phyloP scores from a whole-genome alignment of 2,329 filamentous ascomycete species.

The Bipolaris sorokiniana region DNA sequence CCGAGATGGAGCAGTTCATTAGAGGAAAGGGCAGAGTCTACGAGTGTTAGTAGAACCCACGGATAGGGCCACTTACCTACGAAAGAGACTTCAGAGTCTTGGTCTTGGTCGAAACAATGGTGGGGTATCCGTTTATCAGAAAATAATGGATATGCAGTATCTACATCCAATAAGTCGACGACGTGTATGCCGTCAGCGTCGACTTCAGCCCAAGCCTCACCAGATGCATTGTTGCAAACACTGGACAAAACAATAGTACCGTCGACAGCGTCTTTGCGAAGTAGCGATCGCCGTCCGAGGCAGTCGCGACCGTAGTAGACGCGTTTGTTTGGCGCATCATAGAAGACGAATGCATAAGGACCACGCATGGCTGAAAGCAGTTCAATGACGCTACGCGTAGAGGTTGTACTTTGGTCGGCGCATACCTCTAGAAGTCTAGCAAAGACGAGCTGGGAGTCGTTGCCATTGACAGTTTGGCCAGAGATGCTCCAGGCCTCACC shows the following conservation, averaged over 20 bases:
- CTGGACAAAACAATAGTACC: constrained; percentile 45
- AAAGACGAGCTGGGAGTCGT: constrained; percentile 79
- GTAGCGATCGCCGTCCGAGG: constrained; percentile 82
- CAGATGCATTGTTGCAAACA: constrained; percentile 46
- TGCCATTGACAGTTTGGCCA: constrained; percentile 66
- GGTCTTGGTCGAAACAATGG: constrained; percentile 16
- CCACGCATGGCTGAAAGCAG: constrained; percentile 56
- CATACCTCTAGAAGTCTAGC: constrained; percentile 56
- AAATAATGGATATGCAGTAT: constrained; percentile 6
- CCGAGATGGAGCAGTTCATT: constrained; percentile 49
- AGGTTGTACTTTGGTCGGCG: background rate
- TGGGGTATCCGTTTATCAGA: constrained; percentile 33
- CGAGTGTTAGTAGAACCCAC: constrained; percentile 25
- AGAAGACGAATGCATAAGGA: constrained; percentile 89
- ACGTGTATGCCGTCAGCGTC: constrained; percentile 82
- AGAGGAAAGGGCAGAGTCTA: constrained; percentile 53
- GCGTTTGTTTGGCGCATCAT: constrained; percentile 65
- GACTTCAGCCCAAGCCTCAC: constrained; percentile 73
- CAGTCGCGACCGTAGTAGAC: constrained; percentile 87
- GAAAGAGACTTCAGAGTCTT: constrained; percentile 26
- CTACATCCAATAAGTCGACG: constrained; percentile 58
- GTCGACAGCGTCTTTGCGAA: constrained; percentile 61
- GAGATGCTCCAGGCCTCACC: constrained; percentile 88
- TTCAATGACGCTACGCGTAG: constrained; percentile 23
- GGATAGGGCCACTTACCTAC: constrained; percentile 40